Base-by-base conservation (phyloP, 805 yeast genomes). In the Saccharomycopsis fermentans region DNA sequence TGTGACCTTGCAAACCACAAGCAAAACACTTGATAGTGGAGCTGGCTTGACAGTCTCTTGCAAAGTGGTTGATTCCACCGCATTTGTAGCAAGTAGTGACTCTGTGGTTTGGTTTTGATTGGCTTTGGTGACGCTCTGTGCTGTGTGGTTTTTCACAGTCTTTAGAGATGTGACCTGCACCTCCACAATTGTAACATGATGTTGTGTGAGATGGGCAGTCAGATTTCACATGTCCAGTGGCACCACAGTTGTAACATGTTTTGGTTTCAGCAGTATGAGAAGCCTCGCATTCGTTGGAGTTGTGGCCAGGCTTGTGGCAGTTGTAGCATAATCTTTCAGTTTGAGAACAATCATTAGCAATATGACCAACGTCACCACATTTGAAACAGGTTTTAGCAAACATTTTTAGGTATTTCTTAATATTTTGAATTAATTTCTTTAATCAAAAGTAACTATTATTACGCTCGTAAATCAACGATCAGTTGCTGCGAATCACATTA, bases 241-340 rank as follows among this genome's bases (percentile, higher is more conserved):
- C 87, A 68, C 94, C 94, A 76, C 97, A 90, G 73, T 86, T 86
- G 84, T 87, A 90, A 74, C 97, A 90, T 73, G 90, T 90, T 74
- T 90, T 90, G 72, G 82, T 82, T 66, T 83, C 82, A 65, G 87
- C 81, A 73, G 90, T 90, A 74, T 85, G 87, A 70, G 96, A 96
- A 69, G 84, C 83, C 52, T 94, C 86, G 74, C 97, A 90, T 64
- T 87, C 95, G 66, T 82, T 80, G 57, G 94, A 87, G 73, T 88
- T 91, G 73, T 89, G 96, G 64, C 94, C 94, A 61, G 95, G 86
- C 73, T 85, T 80, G 71, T 85, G 87, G 75, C 96, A 89, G 83
- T 90, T 89, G 86, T 90, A 89, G 76, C 96, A 89, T 70, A 89
- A 78, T 77, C 91, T 84, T 73, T 86, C 91, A 62, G 84, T 78